Conservation (phyloP, 345 rosid genomes). For the Murraya koenigii region DNA sequence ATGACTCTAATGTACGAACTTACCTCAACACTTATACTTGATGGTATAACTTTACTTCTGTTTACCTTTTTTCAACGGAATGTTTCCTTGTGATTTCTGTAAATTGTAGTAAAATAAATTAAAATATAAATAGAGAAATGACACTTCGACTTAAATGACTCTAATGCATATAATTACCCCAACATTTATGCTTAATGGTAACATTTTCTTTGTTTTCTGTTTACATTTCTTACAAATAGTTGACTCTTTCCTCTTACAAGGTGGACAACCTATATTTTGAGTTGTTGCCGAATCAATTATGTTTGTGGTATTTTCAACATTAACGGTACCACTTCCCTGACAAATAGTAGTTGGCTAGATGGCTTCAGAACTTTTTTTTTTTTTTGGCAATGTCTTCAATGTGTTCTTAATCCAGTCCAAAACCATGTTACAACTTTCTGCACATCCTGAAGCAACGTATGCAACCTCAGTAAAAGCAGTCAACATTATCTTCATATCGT, state of each 20-base stretch:
- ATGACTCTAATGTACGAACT: too few species aligned
- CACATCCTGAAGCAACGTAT: neutral
- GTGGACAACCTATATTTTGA: neutral
- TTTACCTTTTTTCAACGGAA: too few species aligned
- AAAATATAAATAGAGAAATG: too few species aligned
- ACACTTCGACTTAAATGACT: too few species aligned
- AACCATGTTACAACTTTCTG: neutral
- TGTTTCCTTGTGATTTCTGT: too few species aligned
- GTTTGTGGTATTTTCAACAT: neutral
- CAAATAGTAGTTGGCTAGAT: neutral
- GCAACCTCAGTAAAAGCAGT: neutral
- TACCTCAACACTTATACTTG: too few species aligned
- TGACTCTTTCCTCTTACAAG: neutral
- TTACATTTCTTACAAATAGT: too few species aligned
- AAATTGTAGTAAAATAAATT: too few species aligned
- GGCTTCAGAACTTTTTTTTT: neutral
- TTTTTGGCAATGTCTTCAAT: neutral
- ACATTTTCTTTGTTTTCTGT: too few species aligned
- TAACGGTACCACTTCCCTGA: rapidly evolving
- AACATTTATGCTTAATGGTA: too few species aligned
- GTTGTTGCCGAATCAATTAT: neutral
- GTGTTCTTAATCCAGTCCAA: neutral
- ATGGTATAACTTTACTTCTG: too few species aligned
- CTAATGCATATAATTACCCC: too few species aligned
- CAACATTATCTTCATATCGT: neutral